These are phyloP conservation scores for Cryphonectria nitschkei DNA, from an alignment of 2,329 filamentous ascomycete species.

Conservation along the genomic window DNA sequence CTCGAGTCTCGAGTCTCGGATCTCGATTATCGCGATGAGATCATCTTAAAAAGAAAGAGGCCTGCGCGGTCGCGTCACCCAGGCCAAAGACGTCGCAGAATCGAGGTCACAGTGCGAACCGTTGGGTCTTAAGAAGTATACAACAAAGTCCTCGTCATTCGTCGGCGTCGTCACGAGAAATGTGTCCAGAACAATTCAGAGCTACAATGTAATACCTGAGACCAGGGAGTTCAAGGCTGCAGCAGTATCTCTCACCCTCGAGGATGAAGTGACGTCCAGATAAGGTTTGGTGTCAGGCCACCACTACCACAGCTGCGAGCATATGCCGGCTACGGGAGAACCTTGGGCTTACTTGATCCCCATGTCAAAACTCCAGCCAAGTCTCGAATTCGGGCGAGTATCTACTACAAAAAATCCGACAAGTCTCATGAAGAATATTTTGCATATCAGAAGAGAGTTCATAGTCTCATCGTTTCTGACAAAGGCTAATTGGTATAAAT, in stretches of 20 bases:
- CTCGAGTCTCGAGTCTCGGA: neutral
- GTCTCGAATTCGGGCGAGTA: neutral
- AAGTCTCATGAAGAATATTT: neutral
- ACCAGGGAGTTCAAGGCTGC: constrained; percentile 6
- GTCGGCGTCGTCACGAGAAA: neutral
- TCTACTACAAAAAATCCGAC: neutral
- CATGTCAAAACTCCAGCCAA: neutral
- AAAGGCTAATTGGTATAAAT: neutral
- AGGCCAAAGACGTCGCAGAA: neutral
- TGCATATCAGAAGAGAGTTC: neutral
- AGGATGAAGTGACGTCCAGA: constrained; percentile 21
- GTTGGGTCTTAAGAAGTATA: neutral
- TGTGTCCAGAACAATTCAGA: neutral
- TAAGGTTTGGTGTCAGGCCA: constrained; percentile 25
- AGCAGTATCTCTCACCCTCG: neutral
- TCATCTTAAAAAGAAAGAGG: constrained; percentile 17
- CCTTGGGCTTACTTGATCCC: neutral
- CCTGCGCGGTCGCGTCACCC: constrained; percentile 15
- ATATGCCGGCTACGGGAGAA: constrained; percentile 3
- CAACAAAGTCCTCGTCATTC: neutral
- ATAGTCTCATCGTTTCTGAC: neutral
- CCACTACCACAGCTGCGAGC: neutral
- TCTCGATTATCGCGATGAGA: constrained; percentile 20
- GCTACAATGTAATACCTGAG: neutral
- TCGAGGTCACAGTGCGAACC: neutral